A percentile compares a stretch with the other conserved stretches of the same genome.
Conservation (phyloP, 768 basidiomycete species). For the Cyclocybe cylindracea region DNA sequence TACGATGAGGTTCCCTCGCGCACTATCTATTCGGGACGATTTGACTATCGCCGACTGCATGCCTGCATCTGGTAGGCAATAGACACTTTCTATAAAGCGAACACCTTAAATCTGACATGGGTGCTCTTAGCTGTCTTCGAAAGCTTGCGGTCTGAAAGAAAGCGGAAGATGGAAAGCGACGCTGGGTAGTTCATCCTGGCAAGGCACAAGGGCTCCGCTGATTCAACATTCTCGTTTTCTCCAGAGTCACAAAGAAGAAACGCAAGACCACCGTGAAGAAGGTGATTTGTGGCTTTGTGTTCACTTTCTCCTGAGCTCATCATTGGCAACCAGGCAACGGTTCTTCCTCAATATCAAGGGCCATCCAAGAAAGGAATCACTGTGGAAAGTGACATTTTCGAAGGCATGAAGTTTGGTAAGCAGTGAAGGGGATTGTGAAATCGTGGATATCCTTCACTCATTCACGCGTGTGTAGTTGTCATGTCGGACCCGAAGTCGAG, state of each 20-base stretch:
- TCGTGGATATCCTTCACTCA: background rate
- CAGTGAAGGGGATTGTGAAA: slow-evolving; percentile 5
- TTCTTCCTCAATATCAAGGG: slow-evolving; percentile 70
- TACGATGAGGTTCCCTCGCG: slow-evolving; percentile 95
- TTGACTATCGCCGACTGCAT: slow-evolving; percentile 71
- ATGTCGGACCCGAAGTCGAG: slow-evolving; percentile 73
- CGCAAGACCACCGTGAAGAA: slow-evolving; percentile 54
- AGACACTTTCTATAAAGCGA: background rate
- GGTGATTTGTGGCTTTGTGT: slow-evolving; percentile 30
- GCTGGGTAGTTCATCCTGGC: slow-evolving; percentile 38
- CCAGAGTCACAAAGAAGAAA: slow-evolving; percentile 54
- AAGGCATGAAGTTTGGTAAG: slow-evolving; percentile 80
- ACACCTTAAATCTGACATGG: background rate
- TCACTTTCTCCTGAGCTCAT: slow-evolving; percentile 1
- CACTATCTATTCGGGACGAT: slow-evolving; percentile 78
- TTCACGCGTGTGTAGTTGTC: slow-evolving; percentile 51
- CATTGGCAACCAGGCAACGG: slow-evolving; percentile 40
- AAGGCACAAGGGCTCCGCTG: background rate
- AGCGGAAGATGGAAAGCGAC: slow-evolving; percentile 73
- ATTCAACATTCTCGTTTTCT: background rate
- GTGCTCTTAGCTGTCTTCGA: slow-evolving; percentile 54
- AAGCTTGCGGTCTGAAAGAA: slow-evolving; percentile 61
- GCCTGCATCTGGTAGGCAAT: slow-evolving; percentile 58
- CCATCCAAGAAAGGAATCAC: slow-evolving; percentile 60
- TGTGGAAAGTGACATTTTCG: slow-evolving; percentile 67